Conservation (phyloP, 176 grass and related monocot species). For the Themeda triandra region DNA sequence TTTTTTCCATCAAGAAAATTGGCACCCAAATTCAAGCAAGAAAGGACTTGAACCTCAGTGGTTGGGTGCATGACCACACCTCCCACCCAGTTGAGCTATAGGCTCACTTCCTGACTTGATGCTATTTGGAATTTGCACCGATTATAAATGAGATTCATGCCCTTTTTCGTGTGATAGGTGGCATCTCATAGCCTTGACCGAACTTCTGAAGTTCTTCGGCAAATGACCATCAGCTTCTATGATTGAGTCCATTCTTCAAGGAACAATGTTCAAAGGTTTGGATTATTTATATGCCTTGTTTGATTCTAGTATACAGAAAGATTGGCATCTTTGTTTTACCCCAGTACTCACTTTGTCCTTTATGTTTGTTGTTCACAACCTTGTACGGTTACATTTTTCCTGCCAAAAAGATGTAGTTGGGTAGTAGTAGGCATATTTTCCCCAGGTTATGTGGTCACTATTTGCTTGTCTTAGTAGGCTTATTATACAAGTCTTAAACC, state of each 20-base stretch:
- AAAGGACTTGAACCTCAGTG: background rate
- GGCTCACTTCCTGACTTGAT: background rate
- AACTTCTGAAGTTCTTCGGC: slow-evolving; percentile 92
- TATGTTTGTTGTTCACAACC: background rate
- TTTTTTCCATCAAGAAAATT: background rate
- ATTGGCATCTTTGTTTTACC: background rate
- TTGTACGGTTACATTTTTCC: background rate
- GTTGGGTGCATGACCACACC: background rate
- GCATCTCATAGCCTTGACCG: slow-evolving; percentile 95
- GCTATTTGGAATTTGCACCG: background rate
- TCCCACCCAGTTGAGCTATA: background rate
- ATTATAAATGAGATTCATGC: slow-evolving; percentile 17
- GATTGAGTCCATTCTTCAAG: slow-evolving; percentile 38
- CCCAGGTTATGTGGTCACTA: background rate
- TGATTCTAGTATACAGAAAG: background rate
- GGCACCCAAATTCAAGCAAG: background rate
- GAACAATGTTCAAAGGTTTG: slow-evolving; percentile 30
- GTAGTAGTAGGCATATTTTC: background rate
- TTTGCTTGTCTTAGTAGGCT: background rate
- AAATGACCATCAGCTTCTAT: slow-evolving; percentile 74
- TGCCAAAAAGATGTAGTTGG: background rate
- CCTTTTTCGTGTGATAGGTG: slow-evolving; percentile 54
- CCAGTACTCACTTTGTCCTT: background rate
- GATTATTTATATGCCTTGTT: background rate
- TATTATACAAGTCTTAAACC: background rate